Evolutionary conservation across 805 yeast species (phyloP).

Genomic region (Hanseniaspora pseudoguilliermondii): DNA sequence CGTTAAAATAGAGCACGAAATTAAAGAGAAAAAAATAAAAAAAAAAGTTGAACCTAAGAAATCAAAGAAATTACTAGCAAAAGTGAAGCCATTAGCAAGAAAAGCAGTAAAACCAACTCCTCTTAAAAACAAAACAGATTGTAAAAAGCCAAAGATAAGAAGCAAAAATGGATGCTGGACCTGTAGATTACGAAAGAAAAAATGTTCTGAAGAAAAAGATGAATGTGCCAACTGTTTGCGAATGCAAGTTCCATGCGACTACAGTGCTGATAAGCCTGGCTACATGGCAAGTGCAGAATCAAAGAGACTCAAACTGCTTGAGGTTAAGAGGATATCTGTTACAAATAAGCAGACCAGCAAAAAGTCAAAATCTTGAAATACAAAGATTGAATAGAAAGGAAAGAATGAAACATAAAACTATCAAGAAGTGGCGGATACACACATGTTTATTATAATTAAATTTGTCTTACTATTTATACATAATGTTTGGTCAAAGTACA

Average conservation of each 20-base stretch:
- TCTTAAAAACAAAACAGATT: not conserved
- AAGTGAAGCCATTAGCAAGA: not conserved
- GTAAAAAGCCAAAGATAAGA: constrained; percentile 23
- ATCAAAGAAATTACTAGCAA: not conserved
- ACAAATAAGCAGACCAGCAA: constrained; percentile 17
- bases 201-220: constrained; percentile 58
- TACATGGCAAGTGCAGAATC: constrained; percentile 37
- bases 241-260: constrained; percentile 47
- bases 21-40: no score
- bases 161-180: constrained; percentile 67
- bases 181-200: constrained; percentile 58
- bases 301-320: constrained; percentile 37
- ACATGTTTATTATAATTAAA: not conserved
- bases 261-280: constrained; percentile 36
- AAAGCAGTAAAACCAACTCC: not conserved
- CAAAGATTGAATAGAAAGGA: no score
- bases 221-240: constrained; percentile 45
- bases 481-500: no score
- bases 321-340: constrained; percentile 37
- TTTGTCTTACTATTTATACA: not conserved
- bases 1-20: no score
- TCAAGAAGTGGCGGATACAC: not conserved
- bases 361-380: not conserved
- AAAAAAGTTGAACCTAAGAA: no score
- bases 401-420: not conserved